Conservation (phyloP, 192 early-diverging fungal genomes). For the Backusella psychrophila region DNA sequence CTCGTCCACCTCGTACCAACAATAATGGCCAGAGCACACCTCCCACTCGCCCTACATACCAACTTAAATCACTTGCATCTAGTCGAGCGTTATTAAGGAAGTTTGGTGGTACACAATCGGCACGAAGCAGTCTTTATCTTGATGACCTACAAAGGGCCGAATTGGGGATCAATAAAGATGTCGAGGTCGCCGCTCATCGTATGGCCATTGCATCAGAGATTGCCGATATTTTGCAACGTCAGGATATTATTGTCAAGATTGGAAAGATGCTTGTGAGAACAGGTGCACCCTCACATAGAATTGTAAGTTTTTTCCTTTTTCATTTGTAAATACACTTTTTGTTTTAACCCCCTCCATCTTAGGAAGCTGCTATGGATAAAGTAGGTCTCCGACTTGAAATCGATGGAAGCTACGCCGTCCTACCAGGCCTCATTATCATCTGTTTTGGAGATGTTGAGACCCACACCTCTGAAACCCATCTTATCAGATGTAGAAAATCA, state of each 20-base stretch:
- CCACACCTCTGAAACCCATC: conserved; percentile 71
- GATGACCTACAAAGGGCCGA: conserved; percentile 25
- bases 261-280: conserved; percentile 48
- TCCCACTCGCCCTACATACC: not conserved
- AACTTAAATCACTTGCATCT: conserved; percentile 9
- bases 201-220: conserved; percentile 35
- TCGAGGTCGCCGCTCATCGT: conserved; percentile 17
- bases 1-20: not conserved
- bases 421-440: conserved; percentile 72
- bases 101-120: conserved; percentile 14
- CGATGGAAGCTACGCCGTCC: conserved; percentile 61
- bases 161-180: conserved; percentile 5
- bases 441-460: conserved; percentile 76
- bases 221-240: conserved; percentile 43
- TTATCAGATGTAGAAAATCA: conserved; percentile 56
- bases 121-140: conserved; percentile 20
- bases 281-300: conserved; percentile 51
- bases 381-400: conserved; percentile 53
- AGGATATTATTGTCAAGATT: conserved; percentile 47
- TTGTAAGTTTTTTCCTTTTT: conserved; percentile 31
- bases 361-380: conserved; percentile 51
- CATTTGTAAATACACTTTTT: too few relatives aligned
- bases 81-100: conserved; percentile 1
- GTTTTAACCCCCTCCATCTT: not conserved
- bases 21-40: not conserved